These are phyloP conservation scores for Diaporthe caulivora DNA, from an alignment of 2,329 filamentous ascomycete genomes.

Conservation along the genomic window DNA sequence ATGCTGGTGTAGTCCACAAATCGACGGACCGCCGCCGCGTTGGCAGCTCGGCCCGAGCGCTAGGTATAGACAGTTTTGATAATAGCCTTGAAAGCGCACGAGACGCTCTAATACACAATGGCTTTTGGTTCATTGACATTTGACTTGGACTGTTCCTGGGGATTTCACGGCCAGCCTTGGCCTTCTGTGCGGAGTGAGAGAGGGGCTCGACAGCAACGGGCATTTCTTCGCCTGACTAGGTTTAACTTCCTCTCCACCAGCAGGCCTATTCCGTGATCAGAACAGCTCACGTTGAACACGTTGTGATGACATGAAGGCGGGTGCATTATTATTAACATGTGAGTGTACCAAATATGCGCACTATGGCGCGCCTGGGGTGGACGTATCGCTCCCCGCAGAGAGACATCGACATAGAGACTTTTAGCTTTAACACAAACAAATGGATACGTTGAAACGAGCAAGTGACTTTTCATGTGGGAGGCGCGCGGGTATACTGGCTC, in stretches of 20 bases:
- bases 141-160: background rate
- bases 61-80: background rate
- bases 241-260: background rate
- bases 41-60: conserved; percentile 7
- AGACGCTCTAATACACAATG: conserved; percentile 24
- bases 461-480: background rate
- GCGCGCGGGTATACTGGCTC: background rate
- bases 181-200: background rate
- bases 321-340: background rate
- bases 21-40: background rate
- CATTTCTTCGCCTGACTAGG: background rate
- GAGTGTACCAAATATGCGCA: too few relatives aligned
- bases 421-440: too few relatives aligned
- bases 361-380: too few relatives aligned
- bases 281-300: background rate
- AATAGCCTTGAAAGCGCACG: conserved; percentile 1
- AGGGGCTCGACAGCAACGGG: background rate
- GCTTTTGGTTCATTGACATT: background rate
- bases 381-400: background rate
- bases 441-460: too few relatives aligned
- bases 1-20: background rate
- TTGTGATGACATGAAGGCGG: background rate
- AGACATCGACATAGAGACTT: background rate
- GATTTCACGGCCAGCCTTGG: too few relatives aligned
- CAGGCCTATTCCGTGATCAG: background rate